phyloP scores from a whole-genome alignment of 169 alveolate species.

The Sarcocystis neurona region DNA sequence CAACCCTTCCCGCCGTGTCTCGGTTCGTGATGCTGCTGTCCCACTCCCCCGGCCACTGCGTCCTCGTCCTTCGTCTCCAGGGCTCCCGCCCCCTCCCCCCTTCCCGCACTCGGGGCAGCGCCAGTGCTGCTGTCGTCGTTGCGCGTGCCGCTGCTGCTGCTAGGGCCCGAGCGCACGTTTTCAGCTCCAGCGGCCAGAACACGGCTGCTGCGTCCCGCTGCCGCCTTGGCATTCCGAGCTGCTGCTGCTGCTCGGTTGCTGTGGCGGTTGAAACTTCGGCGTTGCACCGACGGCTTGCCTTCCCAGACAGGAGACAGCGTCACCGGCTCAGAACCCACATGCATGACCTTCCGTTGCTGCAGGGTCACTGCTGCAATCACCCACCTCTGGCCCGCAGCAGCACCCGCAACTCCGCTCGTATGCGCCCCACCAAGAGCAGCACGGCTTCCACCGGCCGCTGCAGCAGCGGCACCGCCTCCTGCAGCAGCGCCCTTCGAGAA shows the following conservation, averaged over 20 bases:
- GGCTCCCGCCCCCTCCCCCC: no score
- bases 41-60: no score
- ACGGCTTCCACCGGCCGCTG: conserved; percentile 21
- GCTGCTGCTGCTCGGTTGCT: background rate
- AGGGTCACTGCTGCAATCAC: no score
- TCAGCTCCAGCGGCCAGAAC: no score
- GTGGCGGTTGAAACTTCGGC: background rate
- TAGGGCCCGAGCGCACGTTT: no score
- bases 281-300: background rate
- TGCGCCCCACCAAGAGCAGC: conserved; percentile 20
- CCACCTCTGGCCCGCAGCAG: no score
- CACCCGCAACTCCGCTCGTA: background rate
- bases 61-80: no score
- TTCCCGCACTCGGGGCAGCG: no score
- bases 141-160: no score
- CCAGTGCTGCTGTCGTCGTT: no score
- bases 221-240: background rate
- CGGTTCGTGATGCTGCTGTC: no score
- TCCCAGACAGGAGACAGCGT: background rate
- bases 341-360: background rate
- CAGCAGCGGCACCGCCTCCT: conserved; percentile 17
- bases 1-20: no score
- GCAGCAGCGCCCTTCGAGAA: background rate
- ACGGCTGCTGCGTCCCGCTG: background rate
- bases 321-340: background rate